Evolutionary conservation across 2,329 filamentous ascomycete genomes (phyloP).

Genomic region (Ophiognomonia clavigignenti-juglandacearum): DNA sequence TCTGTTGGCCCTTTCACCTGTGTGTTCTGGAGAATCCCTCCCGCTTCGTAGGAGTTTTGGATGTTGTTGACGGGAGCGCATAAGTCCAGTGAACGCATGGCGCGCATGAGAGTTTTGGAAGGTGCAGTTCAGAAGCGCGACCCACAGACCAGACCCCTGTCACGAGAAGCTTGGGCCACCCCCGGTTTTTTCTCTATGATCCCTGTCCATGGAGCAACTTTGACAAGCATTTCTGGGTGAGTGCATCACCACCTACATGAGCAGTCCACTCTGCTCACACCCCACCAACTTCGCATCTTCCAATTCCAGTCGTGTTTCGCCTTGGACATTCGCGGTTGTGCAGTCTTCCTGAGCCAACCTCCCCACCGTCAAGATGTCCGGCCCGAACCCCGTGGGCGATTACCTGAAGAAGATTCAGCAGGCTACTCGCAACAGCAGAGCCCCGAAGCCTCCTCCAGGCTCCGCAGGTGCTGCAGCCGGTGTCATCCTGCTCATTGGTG

Average conservation of each 20-base stretch:
- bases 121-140: too few species aligned
- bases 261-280: not conserved
- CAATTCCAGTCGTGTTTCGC: not conserved
- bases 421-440: slow-evolving; percentile 40
- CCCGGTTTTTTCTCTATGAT: slow-evolving; percentile 9
- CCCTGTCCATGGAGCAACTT: slow-evolving; percentile 7
- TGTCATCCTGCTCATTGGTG: slow-evolving; percentile 41
- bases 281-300: not conserved
- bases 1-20: too few species aligned
- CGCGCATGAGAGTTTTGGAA: too few species aligned
- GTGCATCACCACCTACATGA: slow-evolving; percentile 7
- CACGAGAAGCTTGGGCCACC: slow-evolving; percentile 11
- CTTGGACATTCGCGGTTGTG: not conserved
- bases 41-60: too few species aligned
- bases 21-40: too few species aligned
- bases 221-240: not conserved
- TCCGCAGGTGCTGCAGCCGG: slow-evolving; percentile 35
- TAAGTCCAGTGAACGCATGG: too few species aligned
- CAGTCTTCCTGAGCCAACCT: not conserved
- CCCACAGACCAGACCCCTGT: too few species aligned
- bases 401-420: slow-evolving; percentile 46
- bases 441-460: slow-evolving; percentile 35
- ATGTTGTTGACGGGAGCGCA: too few species aligned
- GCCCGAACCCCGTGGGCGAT: slow-evolving; percentile 40
- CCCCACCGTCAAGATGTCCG: slow-evolving; percentile 26